Evolutionary conservation across 2,329 filamentous ascomycete species (phyloP).

Genomic region (Madurella fahalii): DNA sequence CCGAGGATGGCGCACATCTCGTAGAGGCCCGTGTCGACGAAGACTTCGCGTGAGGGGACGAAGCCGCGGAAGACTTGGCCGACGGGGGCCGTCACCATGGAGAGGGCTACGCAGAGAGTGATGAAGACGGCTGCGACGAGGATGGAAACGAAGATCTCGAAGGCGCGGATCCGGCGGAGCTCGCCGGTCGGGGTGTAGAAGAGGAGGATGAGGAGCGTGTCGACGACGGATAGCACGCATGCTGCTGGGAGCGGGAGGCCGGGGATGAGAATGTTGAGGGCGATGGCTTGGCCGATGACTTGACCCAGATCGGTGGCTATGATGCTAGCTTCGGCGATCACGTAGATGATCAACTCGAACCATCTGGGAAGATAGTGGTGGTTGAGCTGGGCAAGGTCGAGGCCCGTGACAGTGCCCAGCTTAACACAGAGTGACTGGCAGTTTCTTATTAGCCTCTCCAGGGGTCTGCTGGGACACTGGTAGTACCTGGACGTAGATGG

Average conservation of each 20-base stretch:
- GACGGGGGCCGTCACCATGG: slow-evolving; percentile 53
- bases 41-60: slow-evolving; percentile 55
- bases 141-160: slow-evolving; percentile 60
- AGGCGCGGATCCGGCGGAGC: slow-evolving; percentile 57
- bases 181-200: slow-evolving; percentile 60
- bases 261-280: slow-evolving; percentile 61
- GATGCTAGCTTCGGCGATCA: slow-evolving; percentile 62
- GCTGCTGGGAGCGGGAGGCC: slow-evolving; percentile 63
- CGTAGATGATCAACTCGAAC: slow-evolving; percentile 60
- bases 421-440: slow-evolving; percentile 52
- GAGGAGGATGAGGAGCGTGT: slow-evolving; percentile 63
- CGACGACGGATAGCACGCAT: slow-evolving; percentile 63
- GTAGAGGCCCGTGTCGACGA: slow-evolving; percentile 56
- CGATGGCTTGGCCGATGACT: slow-evolving; percentile 69
- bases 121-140: slow-evolving; percentile 65
- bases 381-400: slow-evolving; percentile 64
- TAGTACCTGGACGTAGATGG: slow-evolving; percentile 62
- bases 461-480: too few species aligned
- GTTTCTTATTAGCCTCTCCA: too few species aligned
- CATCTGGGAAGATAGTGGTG: slow-evolving; percentile 61
- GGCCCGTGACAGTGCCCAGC: slow-evolving; percentile 63
- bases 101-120: slow-evolving; percentile 67
- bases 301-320: slow-evolving; percentile 66
- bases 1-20: slow-evolving; percentile 74
- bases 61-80: slow-evolving; percentile 63